Evolutionary conservation across 2,329 filamentous ascomycete genomes (phyloP).

Genomic region (Alternaria incomplexa): DNA sequence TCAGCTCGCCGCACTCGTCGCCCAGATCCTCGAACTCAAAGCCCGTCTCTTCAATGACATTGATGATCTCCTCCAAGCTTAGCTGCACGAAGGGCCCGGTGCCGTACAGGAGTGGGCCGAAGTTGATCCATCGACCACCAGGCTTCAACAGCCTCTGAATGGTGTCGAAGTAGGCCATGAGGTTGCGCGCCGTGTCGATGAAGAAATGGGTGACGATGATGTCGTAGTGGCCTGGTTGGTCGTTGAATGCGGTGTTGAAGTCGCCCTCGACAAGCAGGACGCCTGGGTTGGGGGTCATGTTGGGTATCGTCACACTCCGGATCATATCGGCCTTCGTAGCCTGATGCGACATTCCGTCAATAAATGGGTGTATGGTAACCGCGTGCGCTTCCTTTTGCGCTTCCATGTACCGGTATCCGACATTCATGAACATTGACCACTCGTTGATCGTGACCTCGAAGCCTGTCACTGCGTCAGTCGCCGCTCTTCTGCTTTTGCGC

Average conservation of each 20-base stretch:
- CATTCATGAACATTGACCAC: conserved; percentile 65
- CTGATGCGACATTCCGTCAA: conserved; percentile 65
- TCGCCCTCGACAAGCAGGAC: conserved; percentile 63
- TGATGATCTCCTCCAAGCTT: conserved; percentile 60
- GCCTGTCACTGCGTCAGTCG: conserved; percentile 29
- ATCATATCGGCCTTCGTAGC: conserved; percentile 56
- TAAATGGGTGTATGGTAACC: conserved; percentile 57
- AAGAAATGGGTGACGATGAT: conserved; percentile 64
- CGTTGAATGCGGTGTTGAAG: conserved; percentile 55
- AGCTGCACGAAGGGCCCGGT: conserved; percentile 62
- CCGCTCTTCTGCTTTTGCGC: rapidly evolving
- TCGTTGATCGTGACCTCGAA: conserved; percentile 64
- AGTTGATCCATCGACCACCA: conserved; percentile 63
- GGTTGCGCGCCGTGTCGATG: conserved; percentile 65
- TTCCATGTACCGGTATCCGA: conserved; percentile 60
- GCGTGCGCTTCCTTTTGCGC: conserved; percentile 29
- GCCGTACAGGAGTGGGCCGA: conserved; percentile 63
- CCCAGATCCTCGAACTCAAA: conserved; percentile 58
- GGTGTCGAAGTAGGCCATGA: conserved; percentile 62
- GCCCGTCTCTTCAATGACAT: conserved; percentile 57
- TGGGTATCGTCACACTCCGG: conserved; percentile 56
- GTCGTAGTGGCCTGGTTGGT: conserved; percentile 50
- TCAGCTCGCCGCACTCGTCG: conserved; percentile 51
- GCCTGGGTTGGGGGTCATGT: conserved; percentile 34
- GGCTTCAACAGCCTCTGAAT: conserved; percentile 56